A percentile compares a stretch with the other conserved stretches of the same genome.
phyloP scores from a whole-genome alignment of 106 monocot genomes.

The Platanthera zijinensis region DNA sequence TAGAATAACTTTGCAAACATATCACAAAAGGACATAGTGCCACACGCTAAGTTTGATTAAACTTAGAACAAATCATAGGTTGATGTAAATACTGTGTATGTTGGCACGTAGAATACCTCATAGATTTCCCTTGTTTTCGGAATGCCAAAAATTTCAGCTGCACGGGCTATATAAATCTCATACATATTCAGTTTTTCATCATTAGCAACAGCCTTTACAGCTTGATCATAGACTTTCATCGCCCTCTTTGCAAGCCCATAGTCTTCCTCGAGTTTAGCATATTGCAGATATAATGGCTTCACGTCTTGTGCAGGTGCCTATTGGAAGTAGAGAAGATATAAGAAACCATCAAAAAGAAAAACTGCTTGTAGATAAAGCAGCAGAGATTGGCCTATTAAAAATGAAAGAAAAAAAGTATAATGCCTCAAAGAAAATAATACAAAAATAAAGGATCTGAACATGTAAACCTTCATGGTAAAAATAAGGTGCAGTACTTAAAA shows the following conservation, averaged over 20 bases:
- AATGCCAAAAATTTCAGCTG: slow-evolving; percentile 92
- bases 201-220: slow-evolving; percentile 78
- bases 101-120: slow-evolving; percentile 42
- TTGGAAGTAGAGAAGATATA: slow-evolving; percentile 9
- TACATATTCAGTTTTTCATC: slow-evolving; percentile 88
- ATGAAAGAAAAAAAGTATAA: background rate
- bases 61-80: background rate
- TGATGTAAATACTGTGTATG: background rate
- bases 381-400: background rate
- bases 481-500: background rate
- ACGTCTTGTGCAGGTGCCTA: slow-evolving; percentile 89
- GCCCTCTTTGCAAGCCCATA: slow-evolving; percentile 87
- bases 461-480: background rate
- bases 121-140: slow-evolving; percentile 97
- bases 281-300: slow-evolving; percentile 80
- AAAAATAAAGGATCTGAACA: background rate
- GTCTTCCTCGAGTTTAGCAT: slow-evolving; percentile 95
- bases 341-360: background rate
- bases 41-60: background rate
- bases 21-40: background rate
- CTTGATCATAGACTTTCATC: slow-evolving; percentile 93
- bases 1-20: background rate
- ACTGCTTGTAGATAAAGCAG: background rate
- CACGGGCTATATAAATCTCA: slow-evolving; percentile 93
- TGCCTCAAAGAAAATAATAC: background rate